Evolutionary conservation across 2,329 filamentous ascomycete genomes (phyloP), one percentile per base, ranked within the genome.

Genomic region (Exophiala viscosa): DNA sequence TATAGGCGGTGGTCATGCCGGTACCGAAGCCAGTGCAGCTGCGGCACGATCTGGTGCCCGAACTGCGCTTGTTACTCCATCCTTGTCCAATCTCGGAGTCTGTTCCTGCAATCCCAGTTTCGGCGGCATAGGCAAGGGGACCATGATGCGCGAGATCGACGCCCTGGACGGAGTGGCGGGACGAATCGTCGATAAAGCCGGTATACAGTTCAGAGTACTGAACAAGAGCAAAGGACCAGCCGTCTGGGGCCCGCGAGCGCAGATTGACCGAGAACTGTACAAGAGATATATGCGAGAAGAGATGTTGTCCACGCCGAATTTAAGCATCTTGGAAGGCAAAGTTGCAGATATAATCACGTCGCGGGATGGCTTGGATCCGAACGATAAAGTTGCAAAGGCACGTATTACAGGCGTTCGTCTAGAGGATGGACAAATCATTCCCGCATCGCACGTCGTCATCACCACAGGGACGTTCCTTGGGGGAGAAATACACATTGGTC

Each of bases 71-170:
- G 79, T 99, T 44, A 99, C 93, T 1, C 93, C 92, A 2, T 90
- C 87, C 55, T 71, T 89, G 52, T 85, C 91, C 54, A 96, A 96
- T 63, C 84, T 97, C 15, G 92, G 92, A 50, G 89, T 93, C 28
- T 97, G 92, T 73, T 96, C 91, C 33, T 97, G 92, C 74, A 97
- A 97, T 68, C 92, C 92, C 1, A 95, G 90, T 59, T 95, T 99
- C 66, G 93, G 93, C 35, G 93, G 93, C n/a, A 97, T 99, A 62
- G 93, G 93, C 40, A 99, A 99, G 69, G 93, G 93, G 13, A 97
- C 89, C 8, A 96, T 99, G 76, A 76, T 99, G 45, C 85, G 92
- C 38, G 93, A 99, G 71, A 86, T 99, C 31, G 93, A 99, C 73
- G 93, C 93, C 0, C 77, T 99, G 54, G 93, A 97, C 66, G 93